Evolutionary conservation across 2,329 filamentous ascomycete species (phyloP).

Genomic region (Talaromyces amestolkiae): DNA sequence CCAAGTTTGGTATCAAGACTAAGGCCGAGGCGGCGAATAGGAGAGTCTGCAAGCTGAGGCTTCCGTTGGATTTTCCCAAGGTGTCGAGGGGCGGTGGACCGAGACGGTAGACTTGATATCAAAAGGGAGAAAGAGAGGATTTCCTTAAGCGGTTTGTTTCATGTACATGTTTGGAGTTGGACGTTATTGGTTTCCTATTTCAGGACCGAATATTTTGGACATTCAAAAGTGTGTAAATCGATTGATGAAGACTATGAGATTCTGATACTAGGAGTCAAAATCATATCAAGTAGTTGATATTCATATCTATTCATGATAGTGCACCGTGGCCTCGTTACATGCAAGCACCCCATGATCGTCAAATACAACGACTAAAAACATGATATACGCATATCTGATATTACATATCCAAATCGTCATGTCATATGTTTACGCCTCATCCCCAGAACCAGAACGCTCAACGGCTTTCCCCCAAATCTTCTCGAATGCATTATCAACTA

Average conservation of each 20-base stretch:
- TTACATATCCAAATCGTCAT: neutral
- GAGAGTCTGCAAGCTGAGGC: slow-evolving; percentile 65
- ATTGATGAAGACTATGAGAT: neutral
- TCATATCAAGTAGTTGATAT: neutral
- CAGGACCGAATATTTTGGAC: neutral
- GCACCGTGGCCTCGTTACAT: neutral
- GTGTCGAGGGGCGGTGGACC: slow-evolving; percentile 32
- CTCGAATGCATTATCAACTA: slow-evolving; percentile 33
- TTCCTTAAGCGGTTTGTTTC: neutral
- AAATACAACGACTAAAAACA: neutral
- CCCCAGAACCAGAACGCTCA: slow-evolving; percentile 19
- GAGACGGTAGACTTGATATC: slow-evolving; percentile 1
- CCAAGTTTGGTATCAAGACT: slow-evolving; percentile 51
- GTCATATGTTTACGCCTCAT: slow-evolving; percentile 12
- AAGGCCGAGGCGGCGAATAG: slow-evolving; percentile 55
- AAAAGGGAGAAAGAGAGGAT: neutral
- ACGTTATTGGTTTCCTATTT: neutral
- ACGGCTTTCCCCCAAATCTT: slow-evolving; percentile 40
- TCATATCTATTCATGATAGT: neutral
- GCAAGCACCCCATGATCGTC: neutral
- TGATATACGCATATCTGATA: neutral
- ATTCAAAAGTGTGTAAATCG: neutral
- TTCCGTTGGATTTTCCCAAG: slow-evolving; percentile 84
- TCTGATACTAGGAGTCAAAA: neutral
- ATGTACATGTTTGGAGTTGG: slow-evolving; percentile 1